phyloP scores from a whole-genome alignment of 2,329 filamentous ascomycete genomes.

The Cordyceps tenuipes region DNA sequence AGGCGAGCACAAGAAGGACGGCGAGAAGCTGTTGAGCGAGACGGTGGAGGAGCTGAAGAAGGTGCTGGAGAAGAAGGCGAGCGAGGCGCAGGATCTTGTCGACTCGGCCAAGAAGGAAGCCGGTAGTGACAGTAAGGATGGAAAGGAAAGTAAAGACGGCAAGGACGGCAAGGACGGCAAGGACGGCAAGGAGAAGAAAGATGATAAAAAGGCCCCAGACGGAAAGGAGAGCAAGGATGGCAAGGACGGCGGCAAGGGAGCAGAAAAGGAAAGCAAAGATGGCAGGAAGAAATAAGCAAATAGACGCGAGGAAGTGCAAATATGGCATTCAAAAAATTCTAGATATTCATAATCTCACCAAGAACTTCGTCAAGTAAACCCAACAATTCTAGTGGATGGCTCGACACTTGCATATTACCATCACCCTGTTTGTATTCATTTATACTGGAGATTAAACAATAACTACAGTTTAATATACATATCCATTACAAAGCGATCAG shows the following conservation, averaged over 20 bases:
- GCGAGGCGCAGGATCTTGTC: slow-evolving; percentile 49
- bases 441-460: too few relatives aligned
- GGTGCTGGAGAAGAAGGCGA: slow-evolving; percentile 52
- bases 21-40: slow-evolving; percentile 60
- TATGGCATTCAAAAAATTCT: not conserved
- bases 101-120: slow-evolving; percentile 44
- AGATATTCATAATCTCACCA: not conserved
- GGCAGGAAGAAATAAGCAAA: not conserved
- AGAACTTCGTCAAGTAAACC: too few relatives aligned
- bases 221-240: not conserved
- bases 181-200: slow-evolving; percentile 18
- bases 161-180: not conserved
- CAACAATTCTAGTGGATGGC: too few relatives aligned
- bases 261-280: slow-evolving; percentile 19
- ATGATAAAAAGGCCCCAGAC: not conserved
- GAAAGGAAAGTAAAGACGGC: not conserved
- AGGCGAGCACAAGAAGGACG: slow-evolving; percentile 60
- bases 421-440: too few relatives aligned
- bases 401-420: too few relatives aligned
- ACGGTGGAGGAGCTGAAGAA: slow-evolving; percentile 58
- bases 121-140: slow-evolving; percentile 16
- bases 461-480: too few relatives aligned
- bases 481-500: not conserved
- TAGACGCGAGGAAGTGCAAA: not conserved
- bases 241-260: not conserved